A percentile compares a stretch with the other conserved stretches of the same genome.
These are phyloP conservation scores for Colletotrichum chlorophyti DNA, from an alignment of 2,329 filamentous ascomycete genomes.

Conservation along the genomic window DNA sequence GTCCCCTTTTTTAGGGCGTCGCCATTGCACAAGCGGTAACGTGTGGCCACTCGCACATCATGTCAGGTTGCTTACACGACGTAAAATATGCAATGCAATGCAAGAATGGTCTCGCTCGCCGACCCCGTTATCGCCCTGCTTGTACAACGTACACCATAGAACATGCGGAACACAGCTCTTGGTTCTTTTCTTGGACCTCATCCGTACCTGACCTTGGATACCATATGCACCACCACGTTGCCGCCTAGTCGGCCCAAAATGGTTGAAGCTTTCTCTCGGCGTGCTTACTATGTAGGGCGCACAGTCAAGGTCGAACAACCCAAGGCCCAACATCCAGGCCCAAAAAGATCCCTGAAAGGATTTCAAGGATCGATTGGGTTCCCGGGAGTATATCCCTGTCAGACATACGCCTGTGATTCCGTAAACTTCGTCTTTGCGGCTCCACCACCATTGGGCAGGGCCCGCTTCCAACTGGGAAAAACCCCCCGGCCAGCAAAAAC, in stretches of 20 bases:
- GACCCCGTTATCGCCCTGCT: no score
- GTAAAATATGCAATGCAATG: conserved; percentile 25
- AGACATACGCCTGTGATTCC: background rate
- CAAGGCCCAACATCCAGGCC: background rate
- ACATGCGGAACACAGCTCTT: conserved; percentile 5
- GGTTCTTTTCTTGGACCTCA: background rate
- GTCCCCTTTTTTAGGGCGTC: conserved; percentile 3
- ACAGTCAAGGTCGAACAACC: background rate
- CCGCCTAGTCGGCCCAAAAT: background rate
- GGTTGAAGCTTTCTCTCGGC: conserved; percentile 3
- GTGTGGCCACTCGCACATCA: background rate
- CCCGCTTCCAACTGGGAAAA: background rate
- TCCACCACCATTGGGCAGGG: conserved; percentile 2
- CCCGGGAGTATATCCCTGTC: conserved; percentile 16
- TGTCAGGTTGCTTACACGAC: conserved; percentile 1
- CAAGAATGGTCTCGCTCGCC: conserved; percentile 10
- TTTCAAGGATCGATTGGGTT: conserved; percentile 24
- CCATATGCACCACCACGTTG: no score
- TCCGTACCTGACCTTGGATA: no score
- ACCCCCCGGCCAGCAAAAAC: background rate
- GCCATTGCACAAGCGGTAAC: no score
- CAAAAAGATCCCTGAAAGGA: conserved; percentile 8
- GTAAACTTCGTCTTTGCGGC: background rate
- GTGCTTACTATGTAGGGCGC: no score
- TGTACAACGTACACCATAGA: no score